Evolutionary conservation across 2,329 filamentous ascomycete species (phyloP).

Genomic region (Cladophialophora exuberans): DNA sequence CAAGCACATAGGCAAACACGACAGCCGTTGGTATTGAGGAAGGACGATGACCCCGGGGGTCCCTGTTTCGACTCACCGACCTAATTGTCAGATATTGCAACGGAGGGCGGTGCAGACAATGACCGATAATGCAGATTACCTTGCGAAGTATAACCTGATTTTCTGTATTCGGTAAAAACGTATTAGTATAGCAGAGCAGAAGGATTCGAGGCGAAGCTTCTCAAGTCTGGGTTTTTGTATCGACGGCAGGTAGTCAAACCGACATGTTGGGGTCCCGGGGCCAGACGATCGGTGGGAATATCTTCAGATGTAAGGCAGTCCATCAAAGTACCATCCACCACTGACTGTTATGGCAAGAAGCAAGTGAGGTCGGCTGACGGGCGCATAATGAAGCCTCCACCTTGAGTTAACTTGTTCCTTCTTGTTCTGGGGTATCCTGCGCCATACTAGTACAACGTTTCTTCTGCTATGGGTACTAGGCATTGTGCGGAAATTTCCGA

Average conservation of each 20-base stretch:
- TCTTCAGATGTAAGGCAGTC: constrained; percentile 3
- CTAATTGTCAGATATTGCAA: not conserved
- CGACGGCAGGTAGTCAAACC: constrained; percentile 2
- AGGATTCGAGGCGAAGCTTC: constrained; percentile 10
- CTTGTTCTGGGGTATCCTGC: no score
- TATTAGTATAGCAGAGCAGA: no score
- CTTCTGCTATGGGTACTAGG: no score
- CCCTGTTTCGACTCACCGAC: constrained; percentile 1
- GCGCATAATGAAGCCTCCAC: no score
- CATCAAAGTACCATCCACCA: not conserved
- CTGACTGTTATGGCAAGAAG: no score
- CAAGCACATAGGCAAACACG: not conserved
- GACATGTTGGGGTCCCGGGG: constrained; percentile 14
- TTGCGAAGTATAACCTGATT: not conserved
- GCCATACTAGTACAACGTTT: no score
- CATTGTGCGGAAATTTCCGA: no score
- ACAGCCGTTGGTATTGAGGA: not conserved
- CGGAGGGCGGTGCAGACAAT: constrained; percentile 8
- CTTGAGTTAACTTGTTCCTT: no score
- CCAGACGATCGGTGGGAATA: not conserved
- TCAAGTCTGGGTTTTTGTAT: not conserved
- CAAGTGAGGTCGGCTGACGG: not conserved
- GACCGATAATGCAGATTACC: constrained; percentile 5
- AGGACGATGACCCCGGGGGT: not conserved
- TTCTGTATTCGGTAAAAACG: no score